Evolutionary conservation across 2,329 filamentous ascomycete genomes (phyloP).

Genomic region (Mariannaea elegans): DNA sequence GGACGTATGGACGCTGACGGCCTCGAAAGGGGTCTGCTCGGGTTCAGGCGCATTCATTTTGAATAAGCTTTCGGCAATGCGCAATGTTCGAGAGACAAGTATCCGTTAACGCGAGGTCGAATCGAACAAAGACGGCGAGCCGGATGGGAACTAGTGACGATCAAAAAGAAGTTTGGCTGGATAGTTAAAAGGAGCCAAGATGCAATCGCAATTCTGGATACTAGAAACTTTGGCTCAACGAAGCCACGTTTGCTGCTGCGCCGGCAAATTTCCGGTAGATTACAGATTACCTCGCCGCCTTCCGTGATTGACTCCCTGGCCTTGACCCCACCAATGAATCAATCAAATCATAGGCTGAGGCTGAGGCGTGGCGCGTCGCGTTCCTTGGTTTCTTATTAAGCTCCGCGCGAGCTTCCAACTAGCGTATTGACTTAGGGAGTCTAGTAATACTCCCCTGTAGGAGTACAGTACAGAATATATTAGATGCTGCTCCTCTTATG

Average conservation of each 20-base stretch:
- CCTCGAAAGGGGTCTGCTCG: slow-evolving; percentile 90
- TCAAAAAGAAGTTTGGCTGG: slow-evolving; percentile 2
- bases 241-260: slow-evolving; percentile 26
- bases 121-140: neutral
- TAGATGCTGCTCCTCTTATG: neutral
- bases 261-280: slow-evolving; percentile 23
- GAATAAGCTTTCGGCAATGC: slow-evolving; percentile 22
- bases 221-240: slow-evolving; percentile 14
- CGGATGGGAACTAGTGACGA: slow-evolving; percentile 15
- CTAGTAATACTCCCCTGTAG: no score
- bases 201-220: slow-evolving; percentile 18
- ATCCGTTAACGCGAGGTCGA: neutral
- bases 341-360: slow-evolving; percentile 3
- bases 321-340: slow-evolving; percentile 3
- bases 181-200: slow-evolving; percentile 19
- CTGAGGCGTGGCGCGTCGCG: neutral
- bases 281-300: slow-evolving; percentile 7
- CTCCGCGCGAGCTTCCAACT: no score
- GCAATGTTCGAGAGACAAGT: slow-evolving; percentile 12
- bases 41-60: slow-evolving; percentile 87
- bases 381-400: neutral
- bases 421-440: no score
- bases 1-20: slow-evolving; percentile 86
- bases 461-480: no score
- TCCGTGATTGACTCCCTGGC: slow-evolving; percentile 8